phyloP scores from a whole-genome alignment of 768 basidiomycete genomes.

The Mycena belliarum region DNA sequence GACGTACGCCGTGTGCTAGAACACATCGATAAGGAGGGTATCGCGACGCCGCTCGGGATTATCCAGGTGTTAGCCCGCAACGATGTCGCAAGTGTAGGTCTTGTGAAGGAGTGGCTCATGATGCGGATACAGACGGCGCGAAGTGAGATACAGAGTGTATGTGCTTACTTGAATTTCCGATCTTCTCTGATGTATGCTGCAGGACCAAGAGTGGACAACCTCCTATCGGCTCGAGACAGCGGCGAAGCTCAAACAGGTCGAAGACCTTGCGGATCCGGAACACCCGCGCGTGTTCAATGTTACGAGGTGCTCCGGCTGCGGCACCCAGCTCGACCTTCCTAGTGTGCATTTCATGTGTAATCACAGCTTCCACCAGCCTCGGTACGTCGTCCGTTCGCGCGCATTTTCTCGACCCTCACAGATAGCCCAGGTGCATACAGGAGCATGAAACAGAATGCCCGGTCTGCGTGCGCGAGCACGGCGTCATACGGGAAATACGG shows the following conservation, averaged over 20 bases:
- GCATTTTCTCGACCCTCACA: neutral
- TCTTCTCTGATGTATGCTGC: slow-evolving; percentile 2
- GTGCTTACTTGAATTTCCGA: slow-evolving; percentile 28
- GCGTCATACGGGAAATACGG: slow-evolving; percentile 87
- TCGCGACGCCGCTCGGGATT: slow-evolving; percentile 88
- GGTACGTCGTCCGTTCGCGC: slow-evolving; percentile 47
- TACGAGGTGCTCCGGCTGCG: slow-evolving; percentile 88
- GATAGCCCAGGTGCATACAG: slow-evolving; percentile 67
- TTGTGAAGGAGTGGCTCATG: slow-evolving; percentile 91
- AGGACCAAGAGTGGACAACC: slow-evolving; percentile 87
- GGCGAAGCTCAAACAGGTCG: slow-evolving; percentile 77
- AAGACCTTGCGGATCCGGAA: slow-evolving; percentile 74
- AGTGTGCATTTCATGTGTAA: slow-evolving; percentile 98
- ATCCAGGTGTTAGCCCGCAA: slow-evolving; percentile 89
- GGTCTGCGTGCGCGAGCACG: slow-evolving; percentile 82
- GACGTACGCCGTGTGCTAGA: slow-evolving; percentile 76
- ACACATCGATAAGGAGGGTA: slow-evolving; percentile 74
- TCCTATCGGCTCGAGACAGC: slow-evolving; percentile 88
- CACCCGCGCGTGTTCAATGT: slow-evolving; percentile 91
- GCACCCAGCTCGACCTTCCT: slow-evolving; percentile 88
- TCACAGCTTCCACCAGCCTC: slow-evolving; percentile 89
- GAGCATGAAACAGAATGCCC: slow-evolving; percentile 92
- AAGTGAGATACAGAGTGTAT: slow-evolving; percentile 78
- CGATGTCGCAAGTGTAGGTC: slow-evolving; percentile 85
- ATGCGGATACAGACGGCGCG: slow-evolving; percentile 70